A percentile compares a stretch with the other conserved stretches of the same genome.
Conservation (phyloP, 352 stramenopile genomes). For the Aphanomyces invadans region DNA sequence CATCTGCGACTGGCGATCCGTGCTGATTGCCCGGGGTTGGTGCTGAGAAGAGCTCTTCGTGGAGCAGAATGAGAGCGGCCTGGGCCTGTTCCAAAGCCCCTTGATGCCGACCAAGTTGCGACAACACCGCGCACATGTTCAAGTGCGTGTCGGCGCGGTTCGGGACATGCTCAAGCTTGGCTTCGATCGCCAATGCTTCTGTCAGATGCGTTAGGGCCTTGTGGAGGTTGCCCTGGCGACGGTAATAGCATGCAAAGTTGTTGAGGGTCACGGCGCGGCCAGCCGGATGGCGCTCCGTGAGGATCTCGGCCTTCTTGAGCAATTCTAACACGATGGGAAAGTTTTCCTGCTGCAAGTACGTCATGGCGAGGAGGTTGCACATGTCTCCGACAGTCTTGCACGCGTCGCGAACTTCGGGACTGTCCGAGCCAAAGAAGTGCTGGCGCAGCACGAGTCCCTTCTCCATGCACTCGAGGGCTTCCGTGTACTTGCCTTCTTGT, state of each 20-base stretch:
- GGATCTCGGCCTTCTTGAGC: constrained; percentile 91
- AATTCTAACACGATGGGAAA: constrained; percentile 88
- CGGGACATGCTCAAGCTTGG: constrained; percentile 67
- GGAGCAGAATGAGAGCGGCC: constrained; percentile 85
- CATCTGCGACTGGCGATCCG: no score
- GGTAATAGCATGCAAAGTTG: constrained; percentile 92
- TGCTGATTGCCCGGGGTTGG: no score
- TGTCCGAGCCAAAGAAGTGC: constrained; percentile 90
- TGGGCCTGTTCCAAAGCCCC: constrained; percentile 88
- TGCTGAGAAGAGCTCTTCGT: constrained; percentile 85
- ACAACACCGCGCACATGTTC: constrained; percentile 93
- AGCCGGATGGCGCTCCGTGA: constrained; percentile 80
- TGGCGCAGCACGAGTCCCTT: constrained; percentile 87
- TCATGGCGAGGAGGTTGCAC: constrained; percentile 94
- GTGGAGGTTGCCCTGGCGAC: constrained; percentile 85
- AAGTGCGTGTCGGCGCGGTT: constrained; percentile 92
- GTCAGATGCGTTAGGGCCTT: constrained; percentile 88
- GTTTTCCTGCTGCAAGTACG: constrained; percentile 91
- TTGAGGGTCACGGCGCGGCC: constrained; percentile 89
- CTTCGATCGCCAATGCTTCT: constrained; percentile 89
- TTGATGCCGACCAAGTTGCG: constrained; percentile 85
- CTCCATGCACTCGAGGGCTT: constrained; percentile 92
- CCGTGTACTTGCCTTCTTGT: constrained; percentile 86
- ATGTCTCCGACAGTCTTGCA: constrained; percentile 93
- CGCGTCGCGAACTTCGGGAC: constrained; percentile 80